phyloP scores from a whole-genome alignment of 2,329 filamentous ascomycete genomes.

The Pyricularia grisea region DNA sequence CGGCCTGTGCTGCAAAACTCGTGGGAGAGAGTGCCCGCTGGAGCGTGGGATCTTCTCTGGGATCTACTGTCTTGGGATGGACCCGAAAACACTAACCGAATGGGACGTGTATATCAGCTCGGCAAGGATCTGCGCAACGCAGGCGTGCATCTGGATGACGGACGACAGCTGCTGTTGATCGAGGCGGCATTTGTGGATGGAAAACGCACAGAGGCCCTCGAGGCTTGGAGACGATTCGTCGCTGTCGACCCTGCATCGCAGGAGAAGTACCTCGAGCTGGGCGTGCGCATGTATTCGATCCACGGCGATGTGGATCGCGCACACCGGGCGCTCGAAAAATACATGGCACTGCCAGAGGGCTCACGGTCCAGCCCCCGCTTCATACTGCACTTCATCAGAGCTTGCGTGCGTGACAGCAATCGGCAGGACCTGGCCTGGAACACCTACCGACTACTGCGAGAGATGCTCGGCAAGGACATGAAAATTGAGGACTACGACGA shows the following conservation, averaged over 20 bases:
- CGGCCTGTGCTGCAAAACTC: conserved; percentile 31
- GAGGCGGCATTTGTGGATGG: conserved; percentile 59
- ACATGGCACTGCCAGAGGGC: conserved; percentile 13
- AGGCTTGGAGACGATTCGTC: conserved; percentile 53
- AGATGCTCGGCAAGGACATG: conserved; percentile 49
- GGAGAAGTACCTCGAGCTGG: conserved; percentile 52
- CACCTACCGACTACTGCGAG: conserved; percentile 55
- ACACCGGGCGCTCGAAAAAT: conserved; percentile 40
- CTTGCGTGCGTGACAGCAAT: conserved; percentile 37
- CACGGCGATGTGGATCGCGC: conserved; percentile 50
- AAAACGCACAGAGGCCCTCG: conserved; percentile 48
- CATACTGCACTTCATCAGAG: conserved; percentile 59
- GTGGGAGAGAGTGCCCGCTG: conserved; percentile 46
- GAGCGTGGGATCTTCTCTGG: conserved; percentile 61
- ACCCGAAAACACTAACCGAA: conserved; percentile 40
- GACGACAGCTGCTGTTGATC: conserved; percentile 57
- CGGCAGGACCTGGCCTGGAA: conserved; percentile 52
- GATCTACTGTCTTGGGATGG: conserved; percentile 42
- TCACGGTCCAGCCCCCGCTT: conserved; percentile 42
- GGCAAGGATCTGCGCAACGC: conserved; percentile 56
- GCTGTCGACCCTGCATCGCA: conserved; percentile 23
- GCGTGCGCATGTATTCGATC: conserved; percentile 54
- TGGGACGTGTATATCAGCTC: conserved; percentile 52
- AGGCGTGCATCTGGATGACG: conserved; percentile 41
- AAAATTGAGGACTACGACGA: conserved; percentile 68